These are phyloP conservation scores for Ambrosia trifida DNA, from an alignment of 129 eudicot species.

Conservation along the genomic window DNA sequence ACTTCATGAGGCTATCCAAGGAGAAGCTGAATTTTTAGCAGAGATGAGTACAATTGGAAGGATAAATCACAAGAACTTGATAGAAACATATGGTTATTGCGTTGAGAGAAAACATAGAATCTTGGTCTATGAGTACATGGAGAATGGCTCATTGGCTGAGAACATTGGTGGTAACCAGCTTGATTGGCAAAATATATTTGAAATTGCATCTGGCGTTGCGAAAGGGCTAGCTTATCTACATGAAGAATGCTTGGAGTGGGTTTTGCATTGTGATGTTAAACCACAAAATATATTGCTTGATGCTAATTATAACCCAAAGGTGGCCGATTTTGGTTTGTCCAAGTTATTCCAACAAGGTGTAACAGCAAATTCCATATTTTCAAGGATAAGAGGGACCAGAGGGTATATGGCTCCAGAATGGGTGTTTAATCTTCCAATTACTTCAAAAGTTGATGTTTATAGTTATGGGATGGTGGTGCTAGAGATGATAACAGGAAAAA, in stretches of 20 bases:
- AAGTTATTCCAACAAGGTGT: conserved; percentile 28
- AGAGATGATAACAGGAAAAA: conserved; percentile 13
- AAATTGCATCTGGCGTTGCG: too few species aligned
- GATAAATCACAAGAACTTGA: conserved; percentile 22
- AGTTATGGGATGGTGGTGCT: conserved; percentile 12
- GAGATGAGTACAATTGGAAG: neutral
- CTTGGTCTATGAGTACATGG: conserved; percentile 28
- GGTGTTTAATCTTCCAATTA: conserved; percentile 26
- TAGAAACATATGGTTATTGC: conserved; percentile 38
- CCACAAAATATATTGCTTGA: too few species aligned
- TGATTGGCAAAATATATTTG: conserved; percentile 30
- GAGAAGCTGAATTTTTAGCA: too few species aligned
- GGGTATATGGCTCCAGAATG: too few species aligned
- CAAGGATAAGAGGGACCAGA: conserved; percentile 26
- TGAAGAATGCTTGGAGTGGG: too few species aligned
- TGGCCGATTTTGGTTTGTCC: conserved; percentile 30
- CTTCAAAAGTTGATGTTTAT: conserved; percentile 28
- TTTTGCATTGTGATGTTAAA: too few species aligned
- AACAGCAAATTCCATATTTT: neutral
- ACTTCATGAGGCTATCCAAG: too few species aligned
- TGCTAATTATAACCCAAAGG: neutral
- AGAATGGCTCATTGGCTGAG: conserved; percentile 20
- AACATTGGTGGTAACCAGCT: conserved; percentile 12
- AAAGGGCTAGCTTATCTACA: too few species aligned
- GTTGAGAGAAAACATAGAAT: conserved; percentile 32